phyloP scores from a whole-genome alignment of 805 yeast species.

The Zygotorulaspora danielsina region DNA sequence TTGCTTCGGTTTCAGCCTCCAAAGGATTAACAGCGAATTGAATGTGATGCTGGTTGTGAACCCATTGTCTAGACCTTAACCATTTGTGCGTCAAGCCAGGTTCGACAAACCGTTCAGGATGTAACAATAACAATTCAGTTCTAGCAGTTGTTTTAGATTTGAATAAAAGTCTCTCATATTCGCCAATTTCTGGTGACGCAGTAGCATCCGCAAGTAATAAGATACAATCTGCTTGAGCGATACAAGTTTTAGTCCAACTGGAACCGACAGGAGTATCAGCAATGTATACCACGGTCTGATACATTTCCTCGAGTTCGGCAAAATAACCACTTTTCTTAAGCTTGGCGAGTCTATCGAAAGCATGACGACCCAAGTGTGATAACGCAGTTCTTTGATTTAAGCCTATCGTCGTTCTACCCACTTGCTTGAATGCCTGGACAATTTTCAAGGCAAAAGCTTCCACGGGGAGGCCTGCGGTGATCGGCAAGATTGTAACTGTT shows the following conservation, averaged over 20 bases:
- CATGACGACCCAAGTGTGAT: constrained; percentile 80
- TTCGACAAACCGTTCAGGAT: constrained; percentile 72
- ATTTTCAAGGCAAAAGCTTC: constrained; percentile 75
- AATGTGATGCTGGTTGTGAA: constrained; percentile 87
- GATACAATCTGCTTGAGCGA: constrained; percentile 94
- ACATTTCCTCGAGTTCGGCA: constrained; percentile 84
- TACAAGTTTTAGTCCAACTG: constrained; percentile 88
- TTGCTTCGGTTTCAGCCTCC: constrained; percentile 19
- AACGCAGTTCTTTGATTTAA: constrained; percentile 81
- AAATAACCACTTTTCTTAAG: constrained; percentile 84
- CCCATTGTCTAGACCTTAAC: constrained; percentile 86
- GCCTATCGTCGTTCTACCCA: constrained; percentile 69
- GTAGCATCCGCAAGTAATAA: constrained; percentile 80
- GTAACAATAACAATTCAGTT: constrained; percentile 79
- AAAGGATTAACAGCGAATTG: constrained; percentile 45
- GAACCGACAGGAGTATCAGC: constrained; percentile 82
- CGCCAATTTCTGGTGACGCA: constrained; percentile 71
- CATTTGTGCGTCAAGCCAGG: constrained; percentile 84
- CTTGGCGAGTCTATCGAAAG: constrained; percentile 83
- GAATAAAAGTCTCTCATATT: constrained; percentile 71
- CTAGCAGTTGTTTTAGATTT: constrained; percentile 79
- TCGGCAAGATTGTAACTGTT: constrained; percentile 81
- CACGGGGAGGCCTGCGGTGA: constrained; percentile 77
- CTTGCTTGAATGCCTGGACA: constrained; percentile 63
- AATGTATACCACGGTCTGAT: constrained; percentile 82